Percentiles rank a stretch among this genome's conserved stretches.
These are phyloP conservation scores for Penicillium sp. DNA, from an alignment of 2,329 filamentous ascomycete genomes.

Conservation along the genomic window DNA sequence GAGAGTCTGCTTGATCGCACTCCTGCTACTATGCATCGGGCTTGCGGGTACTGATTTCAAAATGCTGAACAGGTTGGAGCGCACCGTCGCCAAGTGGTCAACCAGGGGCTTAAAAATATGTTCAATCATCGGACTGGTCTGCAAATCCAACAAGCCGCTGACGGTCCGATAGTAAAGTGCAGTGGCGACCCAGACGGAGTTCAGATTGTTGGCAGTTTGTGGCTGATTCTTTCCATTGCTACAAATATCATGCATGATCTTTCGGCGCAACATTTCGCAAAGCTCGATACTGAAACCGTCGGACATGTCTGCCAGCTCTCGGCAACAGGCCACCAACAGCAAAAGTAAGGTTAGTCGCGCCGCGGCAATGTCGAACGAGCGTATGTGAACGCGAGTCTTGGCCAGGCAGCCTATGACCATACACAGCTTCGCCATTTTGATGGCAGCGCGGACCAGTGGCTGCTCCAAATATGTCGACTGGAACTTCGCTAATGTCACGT, in stretches of 20 bases:
- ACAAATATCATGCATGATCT: constrained; percentile 2
- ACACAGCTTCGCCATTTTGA: constrained; percentile 16
- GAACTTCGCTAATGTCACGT: constrained; percentile 5
- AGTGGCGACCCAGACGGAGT: constrained; percentile 17
- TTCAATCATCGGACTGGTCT: constrained; percentile 1
- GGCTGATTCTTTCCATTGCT: neutral
- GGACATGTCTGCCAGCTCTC: constrained; percentile 19
- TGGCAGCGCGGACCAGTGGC: constrained; percentile 11
- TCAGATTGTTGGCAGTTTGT: neutral
- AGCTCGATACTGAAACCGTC: constrained; percentile 12
- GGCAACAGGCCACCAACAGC: constrained; percentile 16
- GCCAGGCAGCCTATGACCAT: constrained; percentile 16
- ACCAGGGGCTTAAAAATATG: constrained; percentile 8
- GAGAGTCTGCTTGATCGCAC: neutral
- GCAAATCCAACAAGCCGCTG: constrained; percentile 8
- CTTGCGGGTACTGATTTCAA: constrained; percentile 2
- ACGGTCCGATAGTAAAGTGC: constrained; percentile 19
- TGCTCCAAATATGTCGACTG: neutral
- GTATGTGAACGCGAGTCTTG: constrained; percentile 11
- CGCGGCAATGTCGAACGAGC: constrained; percentile 4
- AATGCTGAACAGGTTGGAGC: constrained; percentile 4
- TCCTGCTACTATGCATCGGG: neutral
- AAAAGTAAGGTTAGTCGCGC: constrained; percentile 16
- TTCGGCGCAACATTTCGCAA: constrained; percentile 11
- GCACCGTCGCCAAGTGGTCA: neutral